Evolutionary conservation across 1,139 yeast genomes (phyloP).

Genomic region (Meyerozyma elateridarum): DNA sequence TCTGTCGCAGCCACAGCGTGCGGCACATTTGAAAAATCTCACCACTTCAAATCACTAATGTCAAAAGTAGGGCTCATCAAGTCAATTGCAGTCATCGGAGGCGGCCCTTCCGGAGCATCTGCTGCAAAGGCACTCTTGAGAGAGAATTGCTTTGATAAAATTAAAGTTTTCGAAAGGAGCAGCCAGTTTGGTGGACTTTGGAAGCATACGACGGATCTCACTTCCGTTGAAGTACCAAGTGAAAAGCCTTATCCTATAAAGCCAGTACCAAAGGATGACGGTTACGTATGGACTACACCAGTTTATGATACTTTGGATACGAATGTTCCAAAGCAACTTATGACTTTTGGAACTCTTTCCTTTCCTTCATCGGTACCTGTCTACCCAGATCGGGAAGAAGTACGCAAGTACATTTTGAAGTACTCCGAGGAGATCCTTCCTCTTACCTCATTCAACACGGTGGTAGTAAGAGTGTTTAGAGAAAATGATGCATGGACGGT

Average conservation of each 20-base stretch:
- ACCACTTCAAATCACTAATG: too few relatives aligned
- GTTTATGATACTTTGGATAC: conserved; percentile 53
- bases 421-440: conserved; percentile 39
- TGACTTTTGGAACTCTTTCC: conserved; percentile 50
- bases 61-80: too few relatives aligned
- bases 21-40: too few relatives aligned
- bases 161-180: conserved; percentile 3
- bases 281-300: conserved; percentile 36
- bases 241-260: conserved; percentile 15
- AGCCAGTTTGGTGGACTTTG: conserved; percentile 5
- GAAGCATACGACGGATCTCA: conserved; percentile 1
- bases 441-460: conserved; percentile 31
- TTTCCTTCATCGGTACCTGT: conserved; percentile 36
- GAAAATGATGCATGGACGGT: conserved; percentile 1
- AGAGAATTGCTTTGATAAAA: background rate
- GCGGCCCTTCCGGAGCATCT: conserved; percentile 4
- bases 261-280: conserved; percentile 16
- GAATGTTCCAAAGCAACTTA: conserved; percentile 53
- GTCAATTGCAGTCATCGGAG: conserved; percentile 4
- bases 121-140: conserved; percentile 4
- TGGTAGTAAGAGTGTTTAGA: conserved; percentile 20
- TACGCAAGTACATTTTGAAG: conserved; percentile 40
- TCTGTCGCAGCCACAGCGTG: too few relatives aligned
- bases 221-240: conserved; percentile 16
- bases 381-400: conserved; percentile 48